Base-by-base conservation (phyloP, 1,284 basidiomycete genomes). In the Schizophyllum commune region DNA sequence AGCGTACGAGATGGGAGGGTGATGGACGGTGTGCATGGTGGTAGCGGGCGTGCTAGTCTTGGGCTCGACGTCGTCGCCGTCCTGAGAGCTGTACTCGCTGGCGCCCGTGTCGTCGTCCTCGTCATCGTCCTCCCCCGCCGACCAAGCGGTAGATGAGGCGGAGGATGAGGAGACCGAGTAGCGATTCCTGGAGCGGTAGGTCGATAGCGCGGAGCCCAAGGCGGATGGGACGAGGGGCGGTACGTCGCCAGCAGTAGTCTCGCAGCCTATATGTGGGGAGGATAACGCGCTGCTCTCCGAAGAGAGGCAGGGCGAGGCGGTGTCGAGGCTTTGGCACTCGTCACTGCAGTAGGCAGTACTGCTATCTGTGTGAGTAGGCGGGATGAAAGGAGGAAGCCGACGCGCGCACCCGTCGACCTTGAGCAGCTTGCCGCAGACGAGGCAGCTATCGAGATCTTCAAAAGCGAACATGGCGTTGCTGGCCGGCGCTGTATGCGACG, bases 271-370 rank as follows among this genome's bases (percentile, higher is more conserved):
- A 69, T 79, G 79, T 0, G 89, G 88, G 13, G 89, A 91, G 15
- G 86, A 83, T 64, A 85, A 80, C 52, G 82, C 77, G 66, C 86
- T 88, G 53, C 53, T 88, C 5, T 85, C 79, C 3, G 84, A 84
- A 27, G 86, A 88, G 47, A 85, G 77, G 56, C 83, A 86, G 1
- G 86, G 85, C 2, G 86, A 87, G 13, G 81, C 79, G 58, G 20
- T 55, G 73, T 91, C 89, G 53, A 79, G 73, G 65, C 71, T 76
- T 69, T 86, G 81, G 71, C 89, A 92, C 65, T 82, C 81, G 69
- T 85, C 83, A 71, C 83, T 86, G 76, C 89, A 92, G 73, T 91
- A 92, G 1, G 85, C 82, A 63, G 79, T 81, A 64, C 88, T 89
- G 72, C 63, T 69, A 68, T 67, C 62, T 64, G 61, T 58, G 61